Evolutionary conservation across 2,329 filamentous ascomycete species (phyloP).

Genomic region (Orbilia javanica): DNA sequence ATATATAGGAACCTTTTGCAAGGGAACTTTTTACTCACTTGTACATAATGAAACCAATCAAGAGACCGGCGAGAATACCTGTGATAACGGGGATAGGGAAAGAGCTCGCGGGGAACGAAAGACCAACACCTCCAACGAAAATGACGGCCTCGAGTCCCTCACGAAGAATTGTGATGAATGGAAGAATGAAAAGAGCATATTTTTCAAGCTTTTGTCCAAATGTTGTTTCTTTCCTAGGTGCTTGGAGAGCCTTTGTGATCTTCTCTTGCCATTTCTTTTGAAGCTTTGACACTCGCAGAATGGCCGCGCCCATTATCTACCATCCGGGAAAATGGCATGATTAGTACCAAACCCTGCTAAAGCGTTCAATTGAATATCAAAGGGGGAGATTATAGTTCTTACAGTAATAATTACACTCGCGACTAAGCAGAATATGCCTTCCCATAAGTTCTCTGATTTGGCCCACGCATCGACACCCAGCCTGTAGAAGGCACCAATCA

Average conservation of each 20-base stretch:
- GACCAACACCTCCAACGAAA: conserved; percentile 85
- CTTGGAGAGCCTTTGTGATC: conserved; percentile 77
- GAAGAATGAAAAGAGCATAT: conserved; percentile 87
- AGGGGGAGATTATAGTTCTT: neutral
- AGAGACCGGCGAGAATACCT: conserved; percentile 75
- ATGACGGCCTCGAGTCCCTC: conserved; percentile 89
- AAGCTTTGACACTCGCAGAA: conserved; percentile 84
- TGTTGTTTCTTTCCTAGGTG: conserved; percentile 63
- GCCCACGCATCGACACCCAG: conserved; percentile 77
- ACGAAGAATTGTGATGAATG: conserved; percentile 87
- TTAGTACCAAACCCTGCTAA: neutral
- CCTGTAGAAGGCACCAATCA: conserved; percentile 81
- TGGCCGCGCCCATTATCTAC: conserved; percentile 78
- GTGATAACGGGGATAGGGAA: conserved; percentile 82
- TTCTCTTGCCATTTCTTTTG: conserved; percentile 90
- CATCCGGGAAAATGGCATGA: neutral
- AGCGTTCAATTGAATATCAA: neutral
- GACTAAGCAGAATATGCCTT: conserved; percentile 81
- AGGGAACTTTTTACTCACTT: conserved; percentile 70
- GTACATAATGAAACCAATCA: conserved; percentile 82
- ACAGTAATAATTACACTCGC: conserved; percentile 81
- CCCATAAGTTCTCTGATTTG: conserved; percentile 80
- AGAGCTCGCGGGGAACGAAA: conserved; percentile 78
- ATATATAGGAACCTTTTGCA: conserved; percentile 32
- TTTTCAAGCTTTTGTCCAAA: conserved; percentile 77